Evolutionary conservation across 2,329 filamentous ascomycete genomes (phyloP).

Genomic region (Trichophyton schoenleinii): DNA sequence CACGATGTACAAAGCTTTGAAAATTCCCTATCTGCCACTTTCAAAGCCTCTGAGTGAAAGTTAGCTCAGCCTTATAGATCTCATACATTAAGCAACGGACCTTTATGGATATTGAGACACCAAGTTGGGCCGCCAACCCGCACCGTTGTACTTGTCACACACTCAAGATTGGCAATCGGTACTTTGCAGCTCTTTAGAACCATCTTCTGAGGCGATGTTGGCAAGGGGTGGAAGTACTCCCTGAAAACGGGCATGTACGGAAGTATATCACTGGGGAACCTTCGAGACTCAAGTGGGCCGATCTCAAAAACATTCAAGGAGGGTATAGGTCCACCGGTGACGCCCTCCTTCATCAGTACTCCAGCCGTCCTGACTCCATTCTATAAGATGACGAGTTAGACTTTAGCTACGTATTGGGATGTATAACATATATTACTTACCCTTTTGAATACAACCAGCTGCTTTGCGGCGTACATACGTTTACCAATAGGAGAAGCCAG

Average conservation of each 20-base stretch:
- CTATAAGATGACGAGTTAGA: slow-evolving; percentile 27
- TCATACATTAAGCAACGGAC: slow-evolving; percentile 20
- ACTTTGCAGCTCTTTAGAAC: slow-evolving; percentile 56
- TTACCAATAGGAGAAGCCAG: slow-evolving; percentile 71
- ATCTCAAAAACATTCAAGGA: slow-evolving; percentile 70
- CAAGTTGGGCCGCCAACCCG: slow-evolving; percentile 39
- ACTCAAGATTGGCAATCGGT: slow-evolving; percentile 67
- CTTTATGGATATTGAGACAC: slow-evolving; percentile 39
- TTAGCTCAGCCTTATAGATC: slow-evolving; percentile 11
- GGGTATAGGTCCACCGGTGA: slow-evolving; percentile 52
- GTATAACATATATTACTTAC: slow-evolving; percentile 20
- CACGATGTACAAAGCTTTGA: slow-evolving; percentile 59
- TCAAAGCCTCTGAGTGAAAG: slow-evolving; percentile 34
- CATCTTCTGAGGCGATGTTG: slow-evolving; percentile 54
- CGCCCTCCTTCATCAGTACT: slow-evolving; percentile 64
- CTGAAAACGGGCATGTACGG: slow-evolving; percentile 67
- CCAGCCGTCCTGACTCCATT: slow-evolving; percentile 74
- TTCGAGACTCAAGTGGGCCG: slow-evolving; percentile 51
- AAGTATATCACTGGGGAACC: slow-evolving; percentile 71
- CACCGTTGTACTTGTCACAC: slow-evolving; percentile 58
- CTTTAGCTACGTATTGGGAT: background rate
- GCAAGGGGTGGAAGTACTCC: slow-evolving; percentile 53
- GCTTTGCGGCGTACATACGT: slow-evolving; percentile 61
- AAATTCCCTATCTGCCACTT: slow-evolving; percentile 56
- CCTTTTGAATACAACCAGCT: slow-evolving; percentile 69